Evolutionary conservation across 2,329 filamentous ascomycete species (phyloP), one percentile per base, ranked within the genome.

Genomic region (Helminthosporium solani): DNA sequence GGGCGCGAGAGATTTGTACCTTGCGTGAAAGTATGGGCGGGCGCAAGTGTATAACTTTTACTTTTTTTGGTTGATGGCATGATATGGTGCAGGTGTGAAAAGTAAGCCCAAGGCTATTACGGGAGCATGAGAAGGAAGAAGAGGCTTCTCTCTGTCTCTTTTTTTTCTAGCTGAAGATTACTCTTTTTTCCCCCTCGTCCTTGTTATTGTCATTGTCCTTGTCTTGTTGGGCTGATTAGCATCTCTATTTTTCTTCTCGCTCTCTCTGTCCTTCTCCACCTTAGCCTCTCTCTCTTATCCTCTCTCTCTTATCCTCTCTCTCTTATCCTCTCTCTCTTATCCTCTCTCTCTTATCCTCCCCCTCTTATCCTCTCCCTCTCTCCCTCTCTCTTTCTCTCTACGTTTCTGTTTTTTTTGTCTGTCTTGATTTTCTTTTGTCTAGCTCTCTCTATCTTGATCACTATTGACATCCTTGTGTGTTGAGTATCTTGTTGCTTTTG

Each of bases 141-240:
- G 16, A 54, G 49, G 52, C 46, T 46, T 47, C 31, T 39, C n/a
- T n/a, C n/a, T n/a, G n/a, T 52, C 36, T 42, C 49, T 44, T 51
- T 53, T 50, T 55, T 48, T 57, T 50, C 43, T 44, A 53, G 41
- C 52, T 57, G 42, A 52, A 53, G 47, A 52, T 52, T 56, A 20
- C 16, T n/a, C 15, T 33, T 27, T 38, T 15, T 20, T 61, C 47
- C n/a, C n/a, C n/a, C n/a, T n/a, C n/a, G n/a, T n/a, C n/a, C n/a
- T n/a, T n/a, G n/a, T n/a, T n/a, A n/a, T n/a, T n/a, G n/a, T n/a
- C n/a, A n/a, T n/a, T n/a, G n/a, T n/a, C n/a, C n/a, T n/a, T n/a
- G n/a, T n/a, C n/a, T n/a, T n/a, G n/a, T n/a, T n/a, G n/a, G 48
- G 2, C 38, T 43, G 31, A 49, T 25, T 46, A 9, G 34, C 42